A percentile compares a stretch with the other conserved stretches of the same genome.
Conservation (phyloP, 2,329 filamentous ascomycete species). For the Chrysoporthe deuterocubensis region DNA sequence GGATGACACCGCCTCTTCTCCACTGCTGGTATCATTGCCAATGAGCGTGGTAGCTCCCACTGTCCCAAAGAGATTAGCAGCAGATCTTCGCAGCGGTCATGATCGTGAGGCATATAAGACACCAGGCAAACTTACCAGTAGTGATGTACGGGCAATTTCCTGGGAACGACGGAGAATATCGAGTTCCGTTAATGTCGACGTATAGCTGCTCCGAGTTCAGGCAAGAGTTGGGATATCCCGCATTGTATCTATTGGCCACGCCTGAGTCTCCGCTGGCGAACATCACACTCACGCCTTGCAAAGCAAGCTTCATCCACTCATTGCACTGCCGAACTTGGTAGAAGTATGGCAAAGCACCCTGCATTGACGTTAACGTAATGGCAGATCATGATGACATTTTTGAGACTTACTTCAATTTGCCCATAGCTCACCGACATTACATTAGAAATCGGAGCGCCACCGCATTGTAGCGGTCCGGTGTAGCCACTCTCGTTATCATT, state of each 20-base stretch:
- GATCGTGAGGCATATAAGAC: conserved; percentile 21
- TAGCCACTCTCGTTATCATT: conserved; percentile 21
- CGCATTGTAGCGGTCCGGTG: conserved; percentile 18
- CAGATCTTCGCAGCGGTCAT: not conserved
- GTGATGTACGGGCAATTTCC: conserved; percentile 28
- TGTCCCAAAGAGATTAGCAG: conserved; percentile 13
- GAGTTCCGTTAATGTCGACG: conserved; percentile 26
- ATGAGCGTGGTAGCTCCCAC: conserved; percentile 22
- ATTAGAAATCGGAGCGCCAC: conserved; percentile 15
- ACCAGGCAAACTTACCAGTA: conserved; percentile 30
- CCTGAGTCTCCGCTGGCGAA: conserved; percentile 54
- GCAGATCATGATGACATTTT: not conserved
- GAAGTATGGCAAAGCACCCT: conserved; percentile 41
- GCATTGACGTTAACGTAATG: not conserved
- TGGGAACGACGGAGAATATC: conserved; percentile 24
- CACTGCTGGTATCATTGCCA: conserved; percentile 22
- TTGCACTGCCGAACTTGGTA: conserved; percentile 58
- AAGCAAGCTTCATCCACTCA: conserved; percentile 57
- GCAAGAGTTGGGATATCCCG: conserved; percentile 22
- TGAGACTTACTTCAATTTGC: conserved; percentile 15
- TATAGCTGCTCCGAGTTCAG: conserved; percentile 16
- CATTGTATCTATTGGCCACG: conserved; percentile 26
- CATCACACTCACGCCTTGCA: conserved; percentile 51
- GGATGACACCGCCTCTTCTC: conserved; percentile 31
- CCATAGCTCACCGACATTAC: conserved; percentile 17